Conservation (phyloP, 306 rosid species). For the Cicer pinnatifidum region DNA sequence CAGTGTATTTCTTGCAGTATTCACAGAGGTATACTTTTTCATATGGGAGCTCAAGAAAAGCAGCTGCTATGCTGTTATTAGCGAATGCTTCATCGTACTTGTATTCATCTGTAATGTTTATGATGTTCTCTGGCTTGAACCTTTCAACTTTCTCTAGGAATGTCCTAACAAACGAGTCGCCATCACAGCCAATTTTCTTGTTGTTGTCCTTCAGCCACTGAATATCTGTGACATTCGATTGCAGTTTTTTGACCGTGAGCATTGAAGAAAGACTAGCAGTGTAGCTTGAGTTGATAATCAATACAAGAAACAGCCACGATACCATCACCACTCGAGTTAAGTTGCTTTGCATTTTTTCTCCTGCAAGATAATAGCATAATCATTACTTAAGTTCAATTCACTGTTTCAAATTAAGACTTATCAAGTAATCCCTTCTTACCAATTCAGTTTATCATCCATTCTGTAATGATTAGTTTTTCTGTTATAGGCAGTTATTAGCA, state of each 20-base stretch:
- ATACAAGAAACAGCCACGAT: conserved; percentile 65
- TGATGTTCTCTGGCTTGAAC: conserved; percentile 47
- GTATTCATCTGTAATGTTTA: conserved; percentile 37
- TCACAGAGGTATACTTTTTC: conserved; percentile 51
- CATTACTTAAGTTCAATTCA: neutral
- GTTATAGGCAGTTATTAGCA: no score
- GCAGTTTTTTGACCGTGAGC: conserved; percentile 57
- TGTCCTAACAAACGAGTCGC: conserved; percentile 52
- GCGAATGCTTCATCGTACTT: conserved; percentile 41
- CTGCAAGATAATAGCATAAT: conserved; percentile 46
- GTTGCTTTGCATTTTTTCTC: conserved; percentile 54
- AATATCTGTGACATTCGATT: conserved; percentile 50
- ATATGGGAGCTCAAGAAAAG: conserved; percentile 75
- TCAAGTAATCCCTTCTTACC: no score
- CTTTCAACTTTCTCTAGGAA: conserved; percentile 51
- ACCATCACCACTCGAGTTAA: conserved; percentile 57
- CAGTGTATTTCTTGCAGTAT: conserved; percentile 53
- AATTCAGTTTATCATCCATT: no score
- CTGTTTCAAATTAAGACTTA: neutral
- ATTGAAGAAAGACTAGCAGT: conserved; percentile 78
- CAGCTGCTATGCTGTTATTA: conserved; percentile 56
- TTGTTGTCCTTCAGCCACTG: conserved; percentile 49
- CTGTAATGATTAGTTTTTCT: no score
- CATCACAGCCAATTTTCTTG: conserved; percentile 61
- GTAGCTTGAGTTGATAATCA: conserved; percentile 64